These are phyloP conservation scores for Boletus barrowsii DNA, from an alignment of 768 basidiomycete species.

Conservation along the genomic window DNA sequence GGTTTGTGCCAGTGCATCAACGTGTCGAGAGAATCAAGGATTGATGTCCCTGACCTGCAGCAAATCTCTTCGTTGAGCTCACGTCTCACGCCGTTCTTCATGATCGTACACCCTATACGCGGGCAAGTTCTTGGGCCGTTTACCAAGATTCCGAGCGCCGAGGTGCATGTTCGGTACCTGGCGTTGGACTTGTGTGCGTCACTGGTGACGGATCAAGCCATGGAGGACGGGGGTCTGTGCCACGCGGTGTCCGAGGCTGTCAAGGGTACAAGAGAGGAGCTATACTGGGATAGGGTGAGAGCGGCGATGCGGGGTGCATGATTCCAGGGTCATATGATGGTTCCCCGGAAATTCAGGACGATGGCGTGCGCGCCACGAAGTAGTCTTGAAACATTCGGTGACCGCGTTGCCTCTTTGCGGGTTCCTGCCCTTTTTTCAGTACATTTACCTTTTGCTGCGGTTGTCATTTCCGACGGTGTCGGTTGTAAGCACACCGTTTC, in stretches of 20 bases:
- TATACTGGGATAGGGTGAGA: slow-evolving; percentile 35
- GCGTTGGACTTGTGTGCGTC: slow-evolving; percentile 59
- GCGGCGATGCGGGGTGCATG: slow-evolving; percentile 10
- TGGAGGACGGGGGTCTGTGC: slow-evolving; percentile 15
- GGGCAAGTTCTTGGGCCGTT: slow-evolving; percentile 79
- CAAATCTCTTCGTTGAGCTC: slow-evolving; percentile 48
- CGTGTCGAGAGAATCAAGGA: slow-evolving; percentile 3
- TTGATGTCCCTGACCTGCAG: slow-evolving; percentile 34
- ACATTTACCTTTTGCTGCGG: slow-evolving; percentile 10
- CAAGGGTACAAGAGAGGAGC: slow-evolving; percentile 25
- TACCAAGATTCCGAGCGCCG: slow-evolving; percentile 50
- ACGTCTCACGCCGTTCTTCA: slow-evolving; percentile 78
- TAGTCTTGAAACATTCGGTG: background rate
- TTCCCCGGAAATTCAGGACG: background rate
- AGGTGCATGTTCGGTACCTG: slow-evolving; percentile 46
- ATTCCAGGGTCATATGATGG: slow-evolving; percentile 22
- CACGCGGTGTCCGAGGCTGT: slow-evolving; percentile 28
- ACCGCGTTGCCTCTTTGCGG: slow-evolving; percentile 2
- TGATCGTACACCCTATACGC: slow-evolving; percentile 67
- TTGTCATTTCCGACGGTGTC: slow-evolving; percentile 14
- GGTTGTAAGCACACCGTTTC: slow-evolving; percentile 2
- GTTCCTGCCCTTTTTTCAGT: background rate
- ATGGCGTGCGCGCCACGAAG: background rate
- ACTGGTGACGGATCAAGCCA: slow-evolving; percentile 21
- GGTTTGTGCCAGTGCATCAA: slow-evolving; percentile 34